phyloP scores from a whole-genome alignment of 257 asterid genomes.

The Solanum commersonii region DNA sequence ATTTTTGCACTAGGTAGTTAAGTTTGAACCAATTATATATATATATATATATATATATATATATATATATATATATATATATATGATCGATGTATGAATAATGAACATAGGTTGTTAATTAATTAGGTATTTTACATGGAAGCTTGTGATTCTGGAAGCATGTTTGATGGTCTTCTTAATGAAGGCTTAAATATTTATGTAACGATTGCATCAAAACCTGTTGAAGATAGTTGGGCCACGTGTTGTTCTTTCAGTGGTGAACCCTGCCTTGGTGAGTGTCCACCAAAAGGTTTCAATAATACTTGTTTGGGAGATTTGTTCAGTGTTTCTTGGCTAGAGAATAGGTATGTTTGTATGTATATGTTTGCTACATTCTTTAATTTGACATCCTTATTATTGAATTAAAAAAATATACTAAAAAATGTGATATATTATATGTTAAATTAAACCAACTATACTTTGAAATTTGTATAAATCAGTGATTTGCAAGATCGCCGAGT shows the following conservation, averaged over 20 bases:
- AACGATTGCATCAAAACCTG: conserved; percentile 83
- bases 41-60: too few species aligned
- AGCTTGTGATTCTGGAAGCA: conserved; percentile 90
- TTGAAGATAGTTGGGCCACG: conserved; percentile 85
- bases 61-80: too few species aligned
- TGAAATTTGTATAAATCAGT: neutral
- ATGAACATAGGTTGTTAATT: neutral
- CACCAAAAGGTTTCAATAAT: conserved; percentile 11
- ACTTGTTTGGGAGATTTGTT: conserved; percentile 87
- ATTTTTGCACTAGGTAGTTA: neutral
- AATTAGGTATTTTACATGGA: conserved; percentile 74
- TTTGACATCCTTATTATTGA: too few species aligned
- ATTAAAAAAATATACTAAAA: too few species aligned
- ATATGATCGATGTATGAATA: neutral
- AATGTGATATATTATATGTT: neutral
- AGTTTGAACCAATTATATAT: neutral
- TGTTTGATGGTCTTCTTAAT: conserved; percentile 81
- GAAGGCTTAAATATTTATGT: conserved; percentile 66
- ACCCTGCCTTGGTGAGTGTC: conserved; percentile 34
- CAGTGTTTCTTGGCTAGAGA: conserved; percentile 93
- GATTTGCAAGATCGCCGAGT: neutral
- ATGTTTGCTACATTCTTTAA: neutral
- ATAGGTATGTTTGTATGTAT: conserved; percentile 12
- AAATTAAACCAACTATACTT: neutral
- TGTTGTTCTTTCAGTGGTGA: conserved; percentile 36